Evolutionary conservation across 2,329 filamentous ascomycete species (phyloP), one percentile per base, ranked within the genome.

Genomic region (Clarireedia paspali): DNA sequence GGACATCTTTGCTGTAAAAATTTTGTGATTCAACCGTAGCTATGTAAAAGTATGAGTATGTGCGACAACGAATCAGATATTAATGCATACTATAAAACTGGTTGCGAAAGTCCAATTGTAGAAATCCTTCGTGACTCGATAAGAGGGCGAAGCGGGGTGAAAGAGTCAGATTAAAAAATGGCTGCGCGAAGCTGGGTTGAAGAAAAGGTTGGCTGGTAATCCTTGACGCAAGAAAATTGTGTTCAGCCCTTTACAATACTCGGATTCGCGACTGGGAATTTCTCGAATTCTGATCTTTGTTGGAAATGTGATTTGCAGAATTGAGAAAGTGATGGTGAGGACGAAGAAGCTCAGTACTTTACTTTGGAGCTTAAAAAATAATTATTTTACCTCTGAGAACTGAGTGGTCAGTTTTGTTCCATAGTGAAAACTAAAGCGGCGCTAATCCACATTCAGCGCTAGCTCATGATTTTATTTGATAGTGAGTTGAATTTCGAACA

Each of bases 121-220:
- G 48, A 59, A 47, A 57, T 20, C 30, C 46, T 47, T 46, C 49
- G 20, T 57, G 54, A 57, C 51, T 59, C 52, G 47, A 55, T 47
- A 56, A 55, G 51, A 39, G 46, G 46, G 52, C 47, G 56, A 58
- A 65, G 65, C 64, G 65, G 65, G 65, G 65, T 64, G 48, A 52
- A 60, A 47, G 51, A 48, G 57, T 53, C 42, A 48, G 50, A 49
- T 55, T 50, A 50, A 57, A 57, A 27, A 49, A 50, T 34, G 30
- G 30, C 30, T 34, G 30, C 30, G 30, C 30, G 10, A 34, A 34
- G 30, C 30, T 12, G 30, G 30, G 30, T 34, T 34, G 30, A 34
- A 12, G 30, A 34, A 34, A 34, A 9, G 10, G 10, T 34, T 34
- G 30, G 30, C 30, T 34, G 30, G 30, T 34, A 34, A 12, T 12